Evolutionary conservation across 495 filamentous ascomycete genomes (phyloP), one percentile per base, ranked within the genome.

Genomic region (Pseudomonodictys pantanalensis): DNA sequence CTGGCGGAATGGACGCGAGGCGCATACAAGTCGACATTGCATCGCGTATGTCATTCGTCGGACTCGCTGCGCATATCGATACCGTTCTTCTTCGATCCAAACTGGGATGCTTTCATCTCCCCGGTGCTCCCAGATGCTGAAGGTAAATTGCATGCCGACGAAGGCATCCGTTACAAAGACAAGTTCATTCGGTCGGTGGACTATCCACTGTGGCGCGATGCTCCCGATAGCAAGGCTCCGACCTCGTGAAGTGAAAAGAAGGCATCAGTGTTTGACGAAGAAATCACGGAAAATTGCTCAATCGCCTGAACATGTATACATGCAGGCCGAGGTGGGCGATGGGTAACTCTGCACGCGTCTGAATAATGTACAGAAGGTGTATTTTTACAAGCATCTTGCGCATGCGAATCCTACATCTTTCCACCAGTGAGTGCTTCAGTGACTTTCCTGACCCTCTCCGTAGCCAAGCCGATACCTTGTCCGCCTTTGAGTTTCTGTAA

Each of bases 361-460:
- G n/a, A n/a, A n/a, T n/a, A n/a, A n/a, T n/a, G n/a, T n/a, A n/a
- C n/a, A n/a, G n/a, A n/a, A n/a, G n/a, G n/a, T n/a, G n/a, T n/a
- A n/a, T n/a, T n/a, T n/a, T n/a, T n/a, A n/a, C n/a, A n/a, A n/a
- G n/a, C n/a, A n/a, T n/a, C n/a, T n/a, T n/a, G n/a, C n/a, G n/a
- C n/a, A n/a, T n/a, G n/a, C n/a, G n/a, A n/a, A n/a, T n/a, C n/a
- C 33, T 70, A 81, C 71, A 87, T 75, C 76, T 85, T 88, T 55
- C 86, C 86, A 35, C 86, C 86, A 18, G 83, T 88, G 60, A 89
- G 73, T 69, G 82, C 76, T 73, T 89, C 86, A 18, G 78, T 83
- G 65, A 89, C 78, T 71, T 77, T 80, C 75, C 77, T 81, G 62
- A 87, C 74, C 71, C 86, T 79, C 62, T 81, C 72, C 62, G 79